These are phyloP conservation scores for Colletotrichum shisoi DNA, from an alignment of 2,329 filamentous ascomycete genomes.

Conservation along the genomic window DNA sequence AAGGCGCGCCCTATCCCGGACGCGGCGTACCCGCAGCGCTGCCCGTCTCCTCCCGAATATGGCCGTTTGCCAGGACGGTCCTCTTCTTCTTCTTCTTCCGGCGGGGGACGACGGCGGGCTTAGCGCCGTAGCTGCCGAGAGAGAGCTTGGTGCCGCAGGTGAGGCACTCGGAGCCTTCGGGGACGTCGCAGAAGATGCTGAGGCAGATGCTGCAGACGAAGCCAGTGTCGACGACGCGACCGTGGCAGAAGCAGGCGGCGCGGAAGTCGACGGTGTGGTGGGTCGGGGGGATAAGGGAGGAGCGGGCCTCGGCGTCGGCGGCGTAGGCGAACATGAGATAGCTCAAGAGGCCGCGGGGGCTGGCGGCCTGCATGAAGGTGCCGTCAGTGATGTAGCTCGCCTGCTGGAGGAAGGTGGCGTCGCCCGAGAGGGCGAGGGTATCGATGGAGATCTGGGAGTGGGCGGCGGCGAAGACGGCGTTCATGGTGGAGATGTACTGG, in stretches of 20 bases:
- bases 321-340: constrained; percentile 95
- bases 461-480: constrained; percentile 94
- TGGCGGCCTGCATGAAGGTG: constrained; percentile 61
- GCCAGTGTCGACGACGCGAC: constrained; percentile 86
- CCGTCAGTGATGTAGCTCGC: constrained; percentile 72
- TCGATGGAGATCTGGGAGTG: constrained; percentile 89
- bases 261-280: constrained; percentile 92
- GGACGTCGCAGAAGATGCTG: constrained; percentile 83
- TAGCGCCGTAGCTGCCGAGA: constrained; percentile 78
- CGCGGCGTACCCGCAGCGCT: constrained; percentile 69
- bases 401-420: constrained; percentile 93
- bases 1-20: constrained; percentile 46
- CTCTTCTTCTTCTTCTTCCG: constrained; percentile 82
- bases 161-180: constrained; percentile 72
- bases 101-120: constrained; percentile 75
- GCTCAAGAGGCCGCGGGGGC: constrained; percentile 78
- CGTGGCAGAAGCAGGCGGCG: constrained; percentile 97
- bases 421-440: constrained; percentile 83
- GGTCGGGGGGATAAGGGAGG: constrained; percentile 77
- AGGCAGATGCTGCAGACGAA: constrained; percentile 97
- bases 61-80: constrained; percentile 57
- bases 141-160: constrained; percentile 82
- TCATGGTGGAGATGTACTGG: constrained; percentile 99
- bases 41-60: constrained; percentile 62
- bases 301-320: constrained; percentile 65